Evolutionary conservation across 345 rosid species (phyloP).

Genomic region (Rhizophora apiculata): DNA sequence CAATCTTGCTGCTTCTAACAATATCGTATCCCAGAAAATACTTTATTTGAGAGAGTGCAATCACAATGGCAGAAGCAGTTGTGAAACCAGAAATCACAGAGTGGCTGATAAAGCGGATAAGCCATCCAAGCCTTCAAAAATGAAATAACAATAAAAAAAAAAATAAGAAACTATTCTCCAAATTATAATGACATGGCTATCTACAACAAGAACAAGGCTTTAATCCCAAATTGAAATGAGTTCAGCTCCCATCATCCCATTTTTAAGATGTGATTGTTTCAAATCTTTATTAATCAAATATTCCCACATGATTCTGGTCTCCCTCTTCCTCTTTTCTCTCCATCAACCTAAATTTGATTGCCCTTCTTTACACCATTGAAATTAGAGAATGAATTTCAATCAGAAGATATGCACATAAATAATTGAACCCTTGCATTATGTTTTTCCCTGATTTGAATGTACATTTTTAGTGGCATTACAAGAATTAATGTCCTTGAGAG

Average conservation of each 20-base stretch:
- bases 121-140: constrained; percentile 90
- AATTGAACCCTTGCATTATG: neutral
- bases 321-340: too few species aligned
- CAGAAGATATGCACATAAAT: neutral
- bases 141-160: neutral
- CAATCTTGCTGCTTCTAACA: constrained; percentile 80
- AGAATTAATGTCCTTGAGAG: neutral
- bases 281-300: too few species aligned
- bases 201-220: too few species aligned
- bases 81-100: constrained; percentile 99
- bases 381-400: neutral
- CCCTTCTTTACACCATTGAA: neutral
- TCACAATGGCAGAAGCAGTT: constrained; percentile 90
- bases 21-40: constrained; percentile 87
- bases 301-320: too few species aligned
- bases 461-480: neutral
- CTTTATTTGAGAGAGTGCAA: constrained; percentile 93
- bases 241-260: too few species aligned
- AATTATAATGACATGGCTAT: constrained; percentile 1
- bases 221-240: too few species aligned
- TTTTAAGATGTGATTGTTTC: too few species aligned
- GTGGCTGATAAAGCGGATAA: constrained; percentile 97
- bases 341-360: too few species aligned
- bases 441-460: constrained; percentile 1
- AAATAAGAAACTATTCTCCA: too few species aligned